Evolutionary conservation across 176 grass and related monocot species (phyloP), one percentile per base, ranked within the genome.

Genomic region (Luzula sylvatica): DNA sequence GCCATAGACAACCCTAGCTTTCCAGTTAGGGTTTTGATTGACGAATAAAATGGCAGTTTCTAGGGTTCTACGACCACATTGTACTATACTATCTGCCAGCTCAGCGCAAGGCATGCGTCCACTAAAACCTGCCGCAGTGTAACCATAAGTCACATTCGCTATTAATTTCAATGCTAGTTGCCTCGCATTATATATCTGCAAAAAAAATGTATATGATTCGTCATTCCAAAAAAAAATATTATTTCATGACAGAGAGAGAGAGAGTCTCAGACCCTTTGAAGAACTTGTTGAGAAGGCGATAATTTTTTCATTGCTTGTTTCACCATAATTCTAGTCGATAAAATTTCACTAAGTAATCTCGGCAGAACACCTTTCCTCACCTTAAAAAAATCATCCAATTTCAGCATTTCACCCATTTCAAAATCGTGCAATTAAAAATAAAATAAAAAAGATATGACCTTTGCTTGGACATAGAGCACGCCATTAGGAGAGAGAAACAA

Each of bases 21-120:
- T 84, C 89, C 83, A 95, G 15, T 51, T 75, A 42, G 73, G 80
- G 69, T 95, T 76, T 27, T 78, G 66, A 70, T 88, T 95, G 29
- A 88, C 77, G 64, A 88, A 85, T 75, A 68, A 85, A 58, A 82
- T 95, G 65, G 83, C 77, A 62, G 77, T 87, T 82, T 95, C 89
- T 73, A 95, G 83, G 4, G 89, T 88, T 73, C 80, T 81, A 56
- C 89, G 79, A 45, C 89, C 89, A 81, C 83, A 95, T 23, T 95
- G 83, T 58, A 95, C 89, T 66, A 95, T 88, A 68, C 89, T 95
- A 69, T 95, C 89, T 46, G 83, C 89, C 64, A 95, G 76, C 55
- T 95, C 89, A 70, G 89, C 89, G 70, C 89, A 95, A 30, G 89
- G 83, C 89, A 95, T 95, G 39, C 89, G 83, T 32, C 89, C 89